A percentile compares a stretch with the other conserved stretches of the same genome.
Evolutionary conservation across 164 flowering plant species (phyloP).

Genomic region (Nymphaea colorata): DNA sequence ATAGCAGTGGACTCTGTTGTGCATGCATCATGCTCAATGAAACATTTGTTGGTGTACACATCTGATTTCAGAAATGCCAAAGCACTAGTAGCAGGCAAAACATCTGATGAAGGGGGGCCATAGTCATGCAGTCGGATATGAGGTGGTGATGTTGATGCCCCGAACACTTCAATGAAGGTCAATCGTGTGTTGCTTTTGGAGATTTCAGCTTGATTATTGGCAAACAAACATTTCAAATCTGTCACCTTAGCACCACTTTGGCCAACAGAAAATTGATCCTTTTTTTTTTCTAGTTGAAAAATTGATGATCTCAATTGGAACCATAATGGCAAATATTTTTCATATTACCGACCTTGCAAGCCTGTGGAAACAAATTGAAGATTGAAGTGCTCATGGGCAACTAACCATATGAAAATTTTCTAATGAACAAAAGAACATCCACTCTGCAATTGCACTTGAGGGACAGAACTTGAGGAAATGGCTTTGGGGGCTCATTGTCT

Average conservation of each 20-base stretch:
- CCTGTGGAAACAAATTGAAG: too few species aligned
- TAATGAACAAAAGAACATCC: too few species aligned
- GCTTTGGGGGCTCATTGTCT: too few species aligned
- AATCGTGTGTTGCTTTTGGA: conserved; percentile 2
- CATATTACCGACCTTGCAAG: too few species aligned
- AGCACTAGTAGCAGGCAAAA: conserved; percentile 1
- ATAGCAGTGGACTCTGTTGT: conserved; percentile 5
- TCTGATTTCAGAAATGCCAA: conserved; percentile 8
- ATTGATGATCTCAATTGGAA: too few species aligned
- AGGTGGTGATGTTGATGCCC: neutral
- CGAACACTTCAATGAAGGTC: conserved; percentile 2
- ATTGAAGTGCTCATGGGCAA: too few species aligned
- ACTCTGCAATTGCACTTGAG: too few species aligned
- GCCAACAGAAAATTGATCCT: too few species aligned
- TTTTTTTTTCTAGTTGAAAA: too few species aligned
- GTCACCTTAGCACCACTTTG: neutral
- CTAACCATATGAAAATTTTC: too few species aligned
- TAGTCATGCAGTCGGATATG: neutral
- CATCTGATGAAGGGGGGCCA: conserved; percentile 5
- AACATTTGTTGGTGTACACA: conserved; percentile 2
- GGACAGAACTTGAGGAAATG: too few species aligned
- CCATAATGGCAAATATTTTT: too few species aligned
- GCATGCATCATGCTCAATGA: conserved; percentile 8
- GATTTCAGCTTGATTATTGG: neutral
- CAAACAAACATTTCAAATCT: conserved; percentile 4